Conservation (phyloP, 2,329 filamentous ascomycete genomes). For the Pseudogymnoascus pannorum region DNA sequence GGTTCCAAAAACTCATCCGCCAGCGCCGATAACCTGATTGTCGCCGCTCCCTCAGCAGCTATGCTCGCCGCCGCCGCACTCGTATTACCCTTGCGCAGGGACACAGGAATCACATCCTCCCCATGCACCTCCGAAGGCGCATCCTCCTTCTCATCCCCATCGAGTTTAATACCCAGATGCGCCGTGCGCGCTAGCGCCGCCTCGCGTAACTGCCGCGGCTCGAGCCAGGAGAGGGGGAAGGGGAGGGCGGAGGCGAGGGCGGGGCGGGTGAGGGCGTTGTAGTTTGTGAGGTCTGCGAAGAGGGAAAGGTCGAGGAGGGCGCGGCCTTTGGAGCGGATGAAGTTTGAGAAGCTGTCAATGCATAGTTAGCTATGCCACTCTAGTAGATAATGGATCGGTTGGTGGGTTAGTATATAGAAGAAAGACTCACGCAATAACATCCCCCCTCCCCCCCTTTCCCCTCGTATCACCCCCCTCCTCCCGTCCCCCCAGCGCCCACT, state of each 20-base stretch:
- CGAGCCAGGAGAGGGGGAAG: conserved; percentile 82
- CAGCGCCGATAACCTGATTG: conserved; percentile 69
- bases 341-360: conserved; percentile 49
- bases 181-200: conserved; percentile 63
- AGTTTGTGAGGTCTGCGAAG: conserved; percentile 87
- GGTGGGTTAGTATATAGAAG: neutral
- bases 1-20: conserved; percentile 65
- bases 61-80: conserved; percentile 51
- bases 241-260: conserved; percentile 73
- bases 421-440: conserved; percentile 40
- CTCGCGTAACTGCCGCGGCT: conserved; percentile 66
- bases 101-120: conserved; percentile 26
- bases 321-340: conserved; percentile 66
- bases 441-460: conserved; percentile 34
- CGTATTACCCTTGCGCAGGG: conserved; percentile 30
- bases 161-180: conserved; percentile 62
- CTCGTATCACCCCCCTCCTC: conserved; percentile 28
- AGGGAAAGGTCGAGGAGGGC: conserved; percentile 78
- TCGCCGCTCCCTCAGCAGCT: conserved; percentile 61
- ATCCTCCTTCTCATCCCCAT: conserved; percentile 46
- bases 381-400: conserved; percentile 24
- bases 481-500: conserved; percentile 41
- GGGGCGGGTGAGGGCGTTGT: conserved; percentile 66
- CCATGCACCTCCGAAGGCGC: conserved; percentile 31
- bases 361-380: conserved; percentile 21